Evolutionary conservation across 1,284 basidiomycete species (phyloP).

Genomic region (Cystobasidium pallidum): DNA sequence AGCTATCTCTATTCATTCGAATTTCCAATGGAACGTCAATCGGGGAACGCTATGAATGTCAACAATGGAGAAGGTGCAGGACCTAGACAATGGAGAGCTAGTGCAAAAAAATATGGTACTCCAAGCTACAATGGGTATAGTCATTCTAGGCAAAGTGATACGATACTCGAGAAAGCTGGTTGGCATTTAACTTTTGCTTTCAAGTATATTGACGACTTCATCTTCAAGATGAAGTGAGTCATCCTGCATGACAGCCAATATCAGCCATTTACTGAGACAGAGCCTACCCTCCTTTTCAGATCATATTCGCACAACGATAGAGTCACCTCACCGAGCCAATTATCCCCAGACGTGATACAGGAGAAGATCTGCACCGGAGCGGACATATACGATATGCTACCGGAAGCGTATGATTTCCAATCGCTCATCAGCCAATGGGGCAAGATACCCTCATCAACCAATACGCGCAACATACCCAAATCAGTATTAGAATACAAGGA

Average conservation of each 20-base stretch:
- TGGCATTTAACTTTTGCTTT: constrained; percentile 65
- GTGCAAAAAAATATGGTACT: constrained; percentile 38
- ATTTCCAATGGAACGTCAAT: constrained; percentile 57
- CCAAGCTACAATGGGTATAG: constrained; percentile 58
- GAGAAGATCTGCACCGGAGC: constrained; percentile 66
- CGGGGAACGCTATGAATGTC: neutral
- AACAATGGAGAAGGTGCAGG: constrained; percentile 46
- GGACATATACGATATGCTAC: constrained; percentile 62
- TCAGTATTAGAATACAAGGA: constrained; percentile 17
- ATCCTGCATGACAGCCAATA: neutral
- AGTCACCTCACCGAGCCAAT: constrained; percentile 62
- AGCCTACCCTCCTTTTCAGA: constrained; percentile 36
- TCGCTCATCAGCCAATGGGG: constrained; percentile 29
- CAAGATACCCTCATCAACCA: constrained; percentile 10
- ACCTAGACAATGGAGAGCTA: constrained; percentile 47
- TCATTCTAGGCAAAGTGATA: constrained; percentile 64
- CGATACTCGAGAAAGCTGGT: constrained; percentile 66
- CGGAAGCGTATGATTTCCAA: constrained; percentile 41
- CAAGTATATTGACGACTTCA: constrained; percentile 65
- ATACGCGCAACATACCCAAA: constrained; percentile 18
- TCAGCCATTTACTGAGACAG: too few species aligned
- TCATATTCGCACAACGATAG: constrained; percentile 70
- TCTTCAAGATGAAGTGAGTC: constrained; percentile 63
- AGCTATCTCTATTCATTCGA: constrained; percentile 71
- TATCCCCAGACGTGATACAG: constrained; percentile 64